Percentiles rank a stretch among this genome's conserved stretches.
Conservation (phyloP, 345 rosid genomes). For the Jatropha curcas region DNA sequence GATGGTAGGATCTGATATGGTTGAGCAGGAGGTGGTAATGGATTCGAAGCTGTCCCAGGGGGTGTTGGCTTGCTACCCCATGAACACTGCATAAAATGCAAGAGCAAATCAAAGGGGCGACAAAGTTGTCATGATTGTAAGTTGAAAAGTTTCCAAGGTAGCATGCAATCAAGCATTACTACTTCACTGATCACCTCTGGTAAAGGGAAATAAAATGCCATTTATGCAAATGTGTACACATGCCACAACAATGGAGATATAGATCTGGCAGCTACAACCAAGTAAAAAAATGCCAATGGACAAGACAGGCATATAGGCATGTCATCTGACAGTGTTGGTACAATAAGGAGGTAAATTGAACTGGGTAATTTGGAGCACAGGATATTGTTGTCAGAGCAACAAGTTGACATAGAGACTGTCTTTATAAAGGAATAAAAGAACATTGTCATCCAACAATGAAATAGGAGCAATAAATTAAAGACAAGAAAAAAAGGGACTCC, state of each 20-base stretch:
- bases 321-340: neutral
- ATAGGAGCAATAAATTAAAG: neutral
- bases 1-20: slow-evolving; percentile 32
- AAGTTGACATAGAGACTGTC: neutral
- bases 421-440: neutral
- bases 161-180: too few species aligned
- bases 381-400: neutral
- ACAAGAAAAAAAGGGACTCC: neutral
- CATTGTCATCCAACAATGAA: neutral
- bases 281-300: neutral
- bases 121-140: neutral
- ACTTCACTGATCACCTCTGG: neutral
- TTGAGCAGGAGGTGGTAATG: slow-evolving; percentile 34
- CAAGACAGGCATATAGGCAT: neutral
- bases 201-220: neutral
- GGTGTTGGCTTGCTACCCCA: slow-evolving; percentile 69
- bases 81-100: slow-evolving; percentile 37
- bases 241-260: neutral
- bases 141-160: neutral
- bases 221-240: neutral
- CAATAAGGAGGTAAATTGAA: neutral
- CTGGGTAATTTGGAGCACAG: neutral
- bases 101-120: neutral
- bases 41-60: slow-evolving; percentile 49
- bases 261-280: neutral